phyloP scores from a whole-genome alignment of 805 yeast genomes.

The Priceomyces haplophilus region DNA sequence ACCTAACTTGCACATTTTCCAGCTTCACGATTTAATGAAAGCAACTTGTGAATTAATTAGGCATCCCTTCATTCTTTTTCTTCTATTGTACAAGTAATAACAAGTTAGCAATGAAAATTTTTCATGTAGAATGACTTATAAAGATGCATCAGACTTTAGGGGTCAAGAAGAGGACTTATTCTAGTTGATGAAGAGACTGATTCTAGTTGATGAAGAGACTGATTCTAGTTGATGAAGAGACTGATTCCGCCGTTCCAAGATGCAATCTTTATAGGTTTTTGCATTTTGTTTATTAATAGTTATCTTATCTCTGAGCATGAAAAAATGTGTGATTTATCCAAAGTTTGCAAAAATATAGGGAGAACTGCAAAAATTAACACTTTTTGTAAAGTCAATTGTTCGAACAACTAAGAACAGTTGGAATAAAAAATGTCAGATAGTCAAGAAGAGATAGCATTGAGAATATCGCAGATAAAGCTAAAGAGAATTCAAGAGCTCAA shows the following conservation, averaged over 20 bases:
- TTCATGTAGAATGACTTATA: too few species aligned
- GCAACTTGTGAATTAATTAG: not conserved
- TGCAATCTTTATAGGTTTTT: too few species aligned
- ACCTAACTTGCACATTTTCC: too few species aligned
- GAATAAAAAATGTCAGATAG: not conserved
- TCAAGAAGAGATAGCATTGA: slow-evolving; percentile 23
- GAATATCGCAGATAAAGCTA: slow-evolving; percentile 54
- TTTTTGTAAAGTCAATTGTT: not conserved
- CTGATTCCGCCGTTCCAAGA: too few species aligned
- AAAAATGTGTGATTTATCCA: not conserved
- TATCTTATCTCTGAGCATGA: not conserved
- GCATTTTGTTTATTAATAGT: not conserved
- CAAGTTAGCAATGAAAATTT: too few species aligned
- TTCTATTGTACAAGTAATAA: not conserved
- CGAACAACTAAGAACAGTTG: not conserved
- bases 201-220: too few species aligned
- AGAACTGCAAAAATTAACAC: not conserved
- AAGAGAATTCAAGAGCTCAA: slow-evolving; percentile 60
- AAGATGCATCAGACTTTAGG: too few species aligned
- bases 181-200: too few species aligned
- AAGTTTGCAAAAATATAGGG: not conserved
- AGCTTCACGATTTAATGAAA: not conserved
- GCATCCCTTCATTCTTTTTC: not conserved
- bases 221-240: too few species aligned
- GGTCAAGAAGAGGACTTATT: too few species aligned